A percentile compares a stretch with the other conserved stretches of the same genome.
These are phyloP conservation scores for Xerocomus brunneocitrinus DNA, from an alignment of 768 basidiomycete species.

Conservation along the genomic window DNA sequence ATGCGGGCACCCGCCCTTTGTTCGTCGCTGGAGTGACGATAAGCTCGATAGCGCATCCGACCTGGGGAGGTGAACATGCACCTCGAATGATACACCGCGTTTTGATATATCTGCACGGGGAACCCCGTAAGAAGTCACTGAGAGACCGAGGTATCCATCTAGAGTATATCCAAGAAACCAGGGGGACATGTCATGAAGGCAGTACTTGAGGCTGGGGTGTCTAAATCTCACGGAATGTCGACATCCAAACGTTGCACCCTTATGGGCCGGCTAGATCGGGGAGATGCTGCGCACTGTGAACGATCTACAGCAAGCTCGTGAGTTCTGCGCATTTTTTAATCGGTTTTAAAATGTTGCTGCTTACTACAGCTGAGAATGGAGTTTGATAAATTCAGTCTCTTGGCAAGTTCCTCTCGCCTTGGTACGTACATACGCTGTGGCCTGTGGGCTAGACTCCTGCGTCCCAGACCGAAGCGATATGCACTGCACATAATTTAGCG, in stretches of 20 bases:
- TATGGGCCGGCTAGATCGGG: slow-evolving; percentile 37
- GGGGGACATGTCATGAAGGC: neutral
- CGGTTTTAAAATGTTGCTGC: neutral
- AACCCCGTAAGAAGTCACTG: too few relatives aligned
- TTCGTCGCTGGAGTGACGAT: neutral
- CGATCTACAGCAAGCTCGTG: neutral
- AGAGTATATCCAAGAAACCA: neutral
- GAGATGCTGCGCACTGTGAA: slow-evolving; percentile 30
- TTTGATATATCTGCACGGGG: neutral
- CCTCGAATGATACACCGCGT: neutral
- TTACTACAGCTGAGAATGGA: neutral
- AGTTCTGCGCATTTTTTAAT: neutral
- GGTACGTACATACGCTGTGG: neutral
- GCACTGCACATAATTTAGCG: slow-evolving; percentile 31
- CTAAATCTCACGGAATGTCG: neutral
- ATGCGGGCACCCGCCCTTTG: neutral
- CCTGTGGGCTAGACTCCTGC: neutral
- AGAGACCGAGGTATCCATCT: neutral
- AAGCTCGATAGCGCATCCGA: neutral
- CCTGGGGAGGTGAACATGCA: neutral
- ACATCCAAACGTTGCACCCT: neutral
- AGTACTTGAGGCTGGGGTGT: neutral
- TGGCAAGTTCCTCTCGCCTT: slow-evolving; percentile 28
- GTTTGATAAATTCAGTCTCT: slow-evolving; percentile 4
- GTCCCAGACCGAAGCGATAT: slow-evolving; percentile 38